Conservation (phyloP, 2,329 filamentous ascomycete genomes). For the Penicillium aurantiogriseum region DNA sequence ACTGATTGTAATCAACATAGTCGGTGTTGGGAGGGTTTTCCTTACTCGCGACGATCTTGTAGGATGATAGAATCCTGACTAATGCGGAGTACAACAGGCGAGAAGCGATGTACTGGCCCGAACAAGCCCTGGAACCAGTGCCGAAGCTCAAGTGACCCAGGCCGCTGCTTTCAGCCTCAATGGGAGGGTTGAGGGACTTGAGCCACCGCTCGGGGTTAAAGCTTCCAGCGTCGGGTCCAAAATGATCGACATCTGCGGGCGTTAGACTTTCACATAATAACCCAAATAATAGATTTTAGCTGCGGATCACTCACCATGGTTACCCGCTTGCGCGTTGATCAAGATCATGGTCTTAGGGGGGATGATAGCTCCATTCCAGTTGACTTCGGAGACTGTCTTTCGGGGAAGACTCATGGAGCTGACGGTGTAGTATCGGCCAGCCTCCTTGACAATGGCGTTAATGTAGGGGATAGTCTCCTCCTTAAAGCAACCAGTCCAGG, state of each 20-base stretch:
- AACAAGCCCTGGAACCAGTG: conserved; percentile 58
- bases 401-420: conserved; percentile 71
- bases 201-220: conserved; percentile 69
- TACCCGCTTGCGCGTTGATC: conserved; percentile 70
- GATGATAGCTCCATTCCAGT: conserved; percentile 63
- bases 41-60: conserved; percentile 52
- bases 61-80: conserved; percentile 54
- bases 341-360: conserved; percentile 72
- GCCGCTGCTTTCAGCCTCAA: conserved; percentile 47
- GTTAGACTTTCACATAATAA: neutral
- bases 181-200: conserved; percentile 38
- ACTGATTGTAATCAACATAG: conserved; percentile 62
- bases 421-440: conserved; percentile 70
- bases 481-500: conserved; percentile 64
- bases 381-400: conserved; percentile 64
- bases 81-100: conserved; percentile 57
- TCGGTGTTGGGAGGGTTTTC: conserved; percentile 58
- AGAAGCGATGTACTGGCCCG: conserved; percentile 57
- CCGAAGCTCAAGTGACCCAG: conserved; percentile 58
- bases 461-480: conserved; percentile 72
- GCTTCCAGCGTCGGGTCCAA: conserved; percentile 51
- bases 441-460: conserved; percentile 71
- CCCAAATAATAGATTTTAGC: neutral
- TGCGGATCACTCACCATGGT: conserved; percentile 47
- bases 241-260: conserved; percentile 58